Evolutionary conservation across 2,329 filamentous ascomycete species (phyloP), one percentile per base, ranked within the genome.

Genomic region (Calonectria honghensis): DNA sequence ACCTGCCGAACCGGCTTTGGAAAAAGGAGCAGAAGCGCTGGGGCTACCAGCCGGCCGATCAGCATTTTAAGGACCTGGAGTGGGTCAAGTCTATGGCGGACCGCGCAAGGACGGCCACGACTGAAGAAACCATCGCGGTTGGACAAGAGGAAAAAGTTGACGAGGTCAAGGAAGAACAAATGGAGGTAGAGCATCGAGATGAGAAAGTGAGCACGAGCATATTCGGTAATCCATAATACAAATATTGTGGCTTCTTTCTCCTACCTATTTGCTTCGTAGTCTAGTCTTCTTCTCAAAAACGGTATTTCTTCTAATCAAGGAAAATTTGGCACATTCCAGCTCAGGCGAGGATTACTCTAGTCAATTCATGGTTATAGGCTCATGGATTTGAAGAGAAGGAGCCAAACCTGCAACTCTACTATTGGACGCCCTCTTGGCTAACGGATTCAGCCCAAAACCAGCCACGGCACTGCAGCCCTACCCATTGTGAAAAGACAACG

Each of bases 21-120:
- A 65, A 65, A 9, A 65, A 65, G 18, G 61, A 65, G 9, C 18
- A 48, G 24, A 65, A 50, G 31, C 61, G 61, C 11, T 65, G 61
- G 61, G 39, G 41, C 41, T 65, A 65, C 29, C 61, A 65, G 16
- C 61, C 61, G 16, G 61, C 61, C 2, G 61, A 65, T 16, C 61
- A 65, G 18, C 61, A 65, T 27, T 35, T 50, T 18, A 65, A 50
- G 31, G 61, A 65, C 24, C 24, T 65, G 10, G 61, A 48, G 18
- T 65, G 61, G 61, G 61, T 24, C 29, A 39, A 50, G 41, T 45
- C 39, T 31, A 65, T 65, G 61, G 61, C 61, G 5, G 18, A 65
- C 31, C 61, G 41, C 2, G 18, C 41, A 35, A 65, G 11, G 14
- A 37, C 11, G 16, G 24, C 13, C 6, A 10, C 61, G 1, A 29